Evolutionary conservation across 768 basidiomycete species (phyloP).

Genomic region (Tubosaeta sp.): DNA sequence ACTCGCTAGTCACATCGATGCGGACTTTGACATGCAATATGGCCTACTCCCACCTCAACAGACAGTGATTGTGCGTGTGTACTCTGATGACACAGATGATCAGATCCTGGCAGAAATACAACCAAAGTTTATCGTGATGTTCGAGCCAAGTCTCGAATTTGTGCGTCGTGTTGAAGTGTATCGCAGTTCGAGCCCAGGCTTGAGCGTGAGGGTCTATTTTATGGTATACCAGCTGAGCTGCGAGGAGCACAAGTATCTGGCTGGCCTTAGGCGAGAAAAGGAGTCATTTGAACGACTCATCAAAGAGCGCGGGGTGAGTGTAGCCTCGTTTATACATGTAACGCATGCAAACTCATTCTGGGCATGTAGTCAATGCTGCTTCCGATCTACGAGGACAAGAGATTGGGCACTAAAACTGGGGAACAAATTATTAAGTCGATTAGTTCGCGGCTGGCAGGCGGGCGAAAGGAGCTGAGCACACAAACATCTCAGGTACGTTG

Average conservation of each 20-base stretch:
- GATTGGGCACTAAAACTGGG: constrained; percentile 33
- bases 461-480: constrained; percentile 58
- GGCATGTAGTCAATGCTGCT: constrained; percentile 76
- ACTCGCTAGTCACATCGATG: constrained; percentile 33
- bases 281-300: constrained; percentile 91
- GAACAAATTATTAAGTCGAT: constrained; percentile 76
- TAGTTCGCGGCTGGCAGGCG: constrained; percentile 83
- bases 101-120: constrained; percentile 78
- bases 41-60: constrained; percentile 77
- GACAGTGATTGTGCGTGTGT: constrained; percentile 80
- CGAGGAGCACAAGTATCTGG: constrained; percentile 95
- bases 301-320: constrained; percentile 81
- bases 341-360: background rate
- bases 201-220: constrained; percentile 88
- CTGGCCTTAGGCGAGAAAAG: constrained; percentile 85
- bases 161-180: constrained; percentile 92
- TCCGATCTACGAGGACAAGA: constrained; percentile 66
- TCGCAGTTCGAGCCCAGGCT: constrained; percentile 74
- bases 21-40: constrained; percentile 73
- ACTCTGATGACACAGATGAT: constrained; percentile 92
- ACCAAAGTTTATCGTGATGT: constrained; percentile 93
- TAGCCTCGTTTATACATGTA: background rate
- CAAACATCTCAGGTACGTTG: constrained; percentile 60
- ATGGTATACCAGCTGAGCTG: constrained; percentile 91
- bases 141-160: constrained; percentile 92